Percentiles rank a stretch among this genome's conserved stretches.
phyloP scores from a whole-genome alignment of 2,329 filamentous ascomycete genomes.

The Scortechinia acanthostroma region DNA sequence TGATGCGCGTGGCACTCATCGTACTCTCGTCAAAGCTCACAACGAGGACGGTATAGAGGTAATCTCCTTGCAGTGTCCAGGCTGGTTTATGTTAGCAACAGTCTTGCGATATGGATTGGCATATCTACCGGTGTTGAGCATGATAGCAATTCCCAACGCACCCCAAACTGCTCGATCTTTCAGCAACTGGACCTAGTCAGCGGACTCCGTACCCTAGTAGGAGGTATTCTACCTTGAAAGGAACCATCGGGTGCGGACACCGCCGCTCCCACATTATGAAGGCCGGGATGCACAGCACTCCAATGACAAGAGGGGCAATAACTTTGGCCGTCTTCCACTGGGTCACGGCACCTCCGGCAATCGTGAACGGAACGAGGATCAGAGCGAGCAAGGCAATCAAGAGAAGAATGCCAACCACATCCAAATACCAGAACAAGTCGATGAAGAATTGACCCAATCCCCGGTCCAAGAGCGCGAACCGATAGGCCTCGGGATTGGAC shows the following conservation, averaged over 20 bases:
- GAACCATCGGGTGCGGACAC: constrained; percentile 42
- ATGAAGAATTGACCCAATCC: constrained; percentile 16
- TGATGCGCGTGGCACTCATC: constrained; percentile 47
- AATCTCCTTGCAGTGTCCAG: constrained; percentile 59
- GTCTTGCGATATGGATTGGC: no score
- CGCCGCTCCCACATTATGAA: constrained; percentile 46
- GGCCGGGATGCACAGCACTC: constrained; percentile 34
- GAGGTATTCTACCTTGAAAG: constrained; percentile 39
- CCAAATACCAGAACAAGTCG: constrained; percentile 48
- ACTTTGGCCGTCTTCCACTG: constrained; percentile 42
- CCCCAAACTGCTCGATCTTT: constrained; percentile 61
- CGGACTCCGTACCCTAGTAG: no score
- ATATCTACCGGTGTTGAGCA: constrained; percentile 29
- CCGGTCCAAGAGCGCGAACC: no score
- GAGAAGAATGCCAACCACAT: constrained; percentile 36
- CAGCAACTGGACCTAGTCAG: constrained; percentile 29
- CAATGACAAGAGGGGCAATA: constrained; percentile 39
- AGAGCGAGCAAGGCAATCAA: constrained; percentile 35
- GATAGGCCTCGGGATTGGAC: no score
- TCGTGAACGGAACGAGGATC: constrained; percentile 40
- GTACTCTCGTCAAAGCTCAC: constrained; percentile 54
- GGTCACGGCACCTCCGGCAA: constrained; percentile 37
- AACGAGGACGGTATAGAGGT: constrained; percentile 53
- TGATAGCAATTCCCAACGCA: constrained; percentile 46
- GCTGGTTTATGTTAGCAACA: no score